Evolutionary conservation across 2,329 filamentous ascomycete genomes (phyloP).

Genomic region (Mycogone perniciosa): DNA sequence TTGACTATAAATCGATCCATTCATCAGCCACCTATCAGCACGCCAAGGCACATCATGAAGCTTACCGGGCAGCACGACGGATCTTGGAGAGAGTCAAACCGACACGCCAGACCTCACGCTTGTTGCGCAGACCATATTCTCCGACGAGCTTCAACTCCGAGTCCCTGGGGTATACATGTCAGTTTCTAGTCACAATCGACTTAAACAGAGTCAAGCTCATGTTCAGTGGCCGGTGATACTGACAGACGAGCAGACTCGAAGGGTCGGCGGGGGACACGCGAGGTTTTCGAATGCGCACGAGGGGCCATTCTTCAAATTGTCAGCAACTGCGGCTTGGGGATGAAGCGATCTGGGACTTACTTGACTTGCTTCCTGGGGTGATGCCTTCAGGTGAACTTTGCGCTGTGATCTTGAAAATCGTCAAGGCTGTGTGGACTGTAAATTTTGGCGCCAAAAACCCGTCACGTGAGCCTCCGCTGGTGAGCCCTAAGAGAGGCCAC

Average conservation of each 20-base stretch:
- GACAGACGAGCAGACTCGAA: conserved; percentile 99
- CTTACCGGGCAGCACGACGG: conserved; percentile 98
- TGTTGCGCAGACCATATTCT: conserved; percentile 99
- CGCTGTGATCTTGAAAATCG: conserved; percentile 23
- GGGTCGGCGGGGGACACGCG: conserved; percentile 95
- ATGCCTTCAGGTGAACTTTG: conserved; percentile 30
- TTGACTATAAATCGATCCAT: conserved; percentile 57
- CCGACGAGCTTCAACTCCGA: conserved; percentile 99
- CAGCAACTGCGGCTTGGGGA: conserved; percentile 19
- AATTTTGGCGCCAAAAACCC: conserved; percentile 20
- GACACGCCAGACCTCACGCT: conserved; percentile 99
- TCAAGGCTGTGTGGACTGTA: conserved; percentile 28
- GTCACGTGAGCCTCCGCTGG: conserved; percentile 22
- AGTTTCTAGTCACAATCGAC: conserved; percentile 77
- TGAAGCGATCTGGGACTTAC: conserved; percentile 25
- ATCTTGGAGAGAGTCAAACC: conserved; percentile 99
- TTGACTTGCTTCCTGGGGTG: conserved; percentile 34
- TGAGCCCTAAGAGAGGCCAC: conserved; percentile 31
- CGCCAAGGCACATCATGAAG: conserved; percentile 10
- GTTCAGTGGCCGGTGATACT: conserved; percentile 96
- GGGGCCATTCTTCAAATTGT: conserved; percentile 34
- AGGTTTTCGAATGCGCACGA: conserved; percentile 93
- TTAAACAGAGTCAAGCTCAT: conserved; percentile 95
- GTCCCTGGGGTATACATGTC: conserved; percentile 69
- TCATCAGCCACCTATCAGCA: background rate